Evolutionary conservation across 164 flowering plant species (phyloP).

Genomic region (Chimonanthus praecox): DNA sequence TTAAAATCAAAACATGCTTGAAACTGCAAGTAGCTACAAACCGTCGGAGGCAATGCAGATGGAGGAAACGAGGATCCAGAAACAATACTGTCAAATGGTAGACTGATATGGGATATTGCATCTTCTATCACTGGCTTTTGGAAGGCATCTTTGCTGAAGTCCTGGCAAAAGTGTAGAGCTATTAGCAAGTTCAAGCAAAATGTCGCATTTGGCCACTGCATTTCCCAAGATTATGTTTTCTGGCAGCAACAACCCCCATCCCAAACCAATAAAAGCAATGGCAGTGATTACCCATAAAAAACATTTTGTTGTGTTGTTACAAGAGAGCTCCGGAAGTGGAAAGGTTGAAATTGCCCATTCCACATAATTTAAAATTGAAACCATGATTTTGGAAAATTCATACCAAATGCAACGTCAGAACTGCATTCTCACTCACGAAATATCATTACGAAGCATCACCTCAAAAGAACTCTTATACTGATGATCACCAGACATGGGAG

Average conservation of each 20-base stretch:
- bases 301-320: too few relatives aligned
- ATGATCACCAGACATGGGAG: background rate
- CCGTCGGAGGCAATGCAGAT: constrained; percentile 22
- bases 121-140: constrained; percentile 15
- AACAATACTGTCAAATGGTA: constrained; percentile 19
- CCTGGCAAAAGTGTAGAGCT: constrained; percentile 25
- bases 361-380: background rate
- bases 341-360: background rate
- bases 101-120: background rate
- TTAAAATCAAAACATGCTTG: background rate
- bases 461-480: background rate
- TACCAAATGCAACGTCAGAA: background rate
- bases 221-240: background rate
- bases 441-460: background rate
- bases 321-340: too few relatives aligned
- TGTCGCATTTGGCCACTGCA: background rate
- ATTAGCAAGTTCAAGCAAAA: background rate
- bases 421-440: background rate
- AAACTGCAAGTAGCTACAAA: constrained; percentile 15
- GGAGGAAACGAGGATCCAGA: constrained; percentile 24
- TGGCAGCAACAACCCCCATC: too few relatives aligned
- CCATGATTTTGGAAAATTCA: background rate
- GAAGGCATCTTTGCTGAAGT: constrained; percentile 17
- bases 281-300: too few relatives aligned
- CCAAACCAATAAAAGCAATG: too few relatives aligned